Percentiles rank a stretch among this genome's conserved stretches.
Evolutionary conservation across 163 green algal genomes (phyloP).

Genomic region (Volvox carteri): DNA sequence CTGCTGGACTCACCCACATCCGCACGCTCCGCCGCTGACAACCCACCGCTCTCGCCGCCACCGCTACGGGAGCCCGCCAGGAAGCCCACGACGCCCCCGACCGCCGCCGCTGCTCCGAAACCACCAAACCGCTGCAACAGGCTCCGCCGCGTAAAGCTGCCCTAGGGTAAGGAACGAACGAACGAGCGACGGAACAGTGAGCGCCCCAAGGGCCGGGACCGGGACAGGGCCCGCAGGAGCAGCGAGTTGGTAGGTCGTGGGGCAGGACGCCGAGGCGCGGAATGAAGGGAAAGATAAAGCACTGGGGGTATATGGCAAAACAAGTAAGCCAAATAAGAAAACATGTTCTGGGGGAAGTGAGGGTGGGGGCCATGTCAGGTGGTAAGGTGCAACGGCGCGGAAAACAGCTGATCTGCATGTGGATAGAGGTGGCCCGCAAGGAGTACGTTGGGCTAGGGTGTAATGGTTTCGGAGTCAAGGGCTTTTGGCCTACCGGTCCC

Average conservation of each 20-base stretch:
- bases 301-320: no score
- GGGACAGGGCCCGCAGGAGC: no score
- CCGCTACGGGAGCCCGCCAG: background rate
- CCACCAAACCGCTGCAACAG: slow-evolving; percentile 44
- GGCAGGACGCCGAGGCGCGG: no score
- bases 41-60: background rate
- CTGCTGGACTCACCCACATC: slow-evolving; percentile 55
- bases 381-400: no score
- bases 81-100: slow-evolving; percentile 16
- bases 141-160: background rate
- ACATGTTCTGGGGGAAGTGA: no score
- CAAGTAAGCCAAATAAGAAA: no score
- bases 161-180: background rate
- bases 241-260: no score
- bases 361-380: no score
- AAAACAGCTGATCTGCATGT: no score
- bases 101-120: slow-evolving; percentile 12
- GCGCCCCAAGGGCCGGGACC: no score
- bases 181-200: background rate
- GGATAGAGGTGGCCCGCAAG: no score
- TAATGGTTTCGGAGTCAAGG: background rate
- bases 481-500: background rate
- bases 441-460: background rate
- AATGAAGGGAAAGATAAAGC: background rate
- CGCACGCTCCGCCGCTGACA: slow-evolving; percentile 30